Evolutionary conservation across 345 rosid genomes (phyloP), one percentile per base, ranked within the genome.

Genomic region (Bruguiera parviflora): DNA sequence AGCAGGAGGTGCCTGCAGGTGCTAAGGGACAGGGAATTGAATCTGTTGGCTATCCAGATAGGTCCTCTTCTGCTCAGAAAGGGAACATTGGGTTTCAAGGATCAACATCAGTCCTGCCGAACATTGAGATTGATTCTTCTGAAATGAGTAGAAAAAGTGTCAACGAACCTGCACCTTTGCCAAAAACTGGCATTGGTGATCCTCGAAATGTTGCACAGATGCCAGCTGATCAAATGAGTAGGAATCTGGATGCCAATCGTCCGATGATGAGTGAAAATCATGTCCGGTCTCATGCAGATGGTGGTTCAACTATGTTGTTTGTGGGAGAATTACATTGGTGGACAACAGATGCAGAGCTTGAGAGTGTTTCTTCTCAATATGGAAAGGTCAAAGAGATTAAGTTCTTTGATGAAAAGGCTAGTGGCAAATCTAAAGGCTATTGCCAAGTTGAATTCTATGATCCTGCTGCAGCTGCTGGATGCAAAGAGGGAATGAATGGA

Each of bases 281-380:
- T 61, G 28, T 59, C 4, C 25, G 65, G 7, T 57, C 65, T 3
- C 20, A 25, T 19, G 28, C 60, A 20, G 64, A 69, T 33, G 29
- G 47, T 69, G 72, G 77, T 62, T 32, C 58, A 56, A 82, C 90
- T 0, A 79, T 82, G 70, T 75, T 92, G 72, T 92, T 88, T 74
- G 89, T 92, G 65, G 97, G 97, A 8, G 94, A 92, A 63, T 73
- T 92, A 83, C 96, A 89, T 78, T 92, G 94, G 97, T 92, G 97
- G 96, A 92, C 96, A 5, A 92, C 92, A 1, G 96, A 92, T 84
- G 90, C 89, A 0, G 94, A 92, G 65, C 80, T 92, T 57, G 96
- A 89, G 83, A 64, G 73, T 4, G 94, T 79, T 71, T 72, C 84
- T 57, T 85, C 83, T 75, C 82, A 88, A 79, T 89, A 85, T 74